These are phyloP conservation scores for Withania somnifera DNA, from an alignment of 305 asterid genomes.

Conservation along the genomic window DNA sequence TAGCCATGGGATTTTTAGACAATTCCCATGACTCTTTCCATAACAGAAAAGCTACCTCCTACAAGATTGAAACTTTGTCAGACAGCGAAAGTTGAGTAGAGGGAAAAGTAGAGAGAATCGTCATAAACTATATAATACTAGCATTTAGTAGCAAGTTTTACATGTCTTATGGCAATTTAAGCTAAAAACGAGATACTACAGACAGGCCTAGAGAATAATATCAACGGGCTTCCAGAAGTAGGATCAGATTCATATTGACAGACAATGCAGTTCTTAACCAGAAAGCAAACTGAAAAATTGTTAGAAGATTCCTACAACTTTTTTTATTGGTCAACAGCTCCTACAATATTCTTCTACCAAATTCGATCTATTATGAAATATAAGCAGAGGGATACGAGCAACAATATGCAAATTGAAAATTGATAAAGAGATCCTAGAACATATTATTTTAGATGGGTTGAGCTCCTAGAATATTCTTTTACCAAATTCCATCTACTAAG, in stretches of 20 bases:
- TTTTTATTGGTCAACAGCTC: background rate
- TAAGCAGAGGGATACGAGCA: background rate
- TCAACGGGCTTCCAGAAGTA: background rate
- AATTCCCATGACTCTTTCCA: slow-evolving; percentile 97
- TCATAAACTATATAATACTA: background rate
- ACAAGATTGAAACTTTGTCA: slow-evolving; percentile 13
- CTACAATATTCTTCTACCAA: background rate
- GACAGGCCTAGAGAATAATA: background rate
- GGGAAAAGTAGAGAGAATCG: slow-evolving; percentile 8
- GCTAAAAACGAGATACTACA: background rate
- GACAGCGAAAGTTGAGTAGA: slow-evolving; percentile 7
- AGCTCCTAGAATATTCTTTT: background rate
- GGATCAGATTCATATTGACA: background rate
- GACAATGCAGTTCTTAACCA: background rate
- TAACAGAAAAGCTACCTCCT: slow-evolving; percentile 80
- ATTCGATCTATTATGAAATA: background rate
- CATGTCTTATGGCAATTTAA: background rate
- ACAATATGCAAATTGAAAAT: background rate
- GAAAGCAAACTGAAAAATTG: background rate
- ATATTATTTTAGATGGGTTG: background rate
- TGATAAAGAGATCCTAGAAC: background rate
- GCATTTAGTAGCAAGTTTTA: background rate
- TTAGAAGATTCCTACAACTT: background rate
- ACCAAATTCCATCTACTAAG: background rate
- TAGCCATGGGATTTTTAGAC: slow-evolving; percentile 66